Evolutionary conservation across 192 early-diverging fungal genomes (phyloP), one percentile per base, ranked within the genome.

Genomic region (Bifiguratus adelaidae): DNA sequence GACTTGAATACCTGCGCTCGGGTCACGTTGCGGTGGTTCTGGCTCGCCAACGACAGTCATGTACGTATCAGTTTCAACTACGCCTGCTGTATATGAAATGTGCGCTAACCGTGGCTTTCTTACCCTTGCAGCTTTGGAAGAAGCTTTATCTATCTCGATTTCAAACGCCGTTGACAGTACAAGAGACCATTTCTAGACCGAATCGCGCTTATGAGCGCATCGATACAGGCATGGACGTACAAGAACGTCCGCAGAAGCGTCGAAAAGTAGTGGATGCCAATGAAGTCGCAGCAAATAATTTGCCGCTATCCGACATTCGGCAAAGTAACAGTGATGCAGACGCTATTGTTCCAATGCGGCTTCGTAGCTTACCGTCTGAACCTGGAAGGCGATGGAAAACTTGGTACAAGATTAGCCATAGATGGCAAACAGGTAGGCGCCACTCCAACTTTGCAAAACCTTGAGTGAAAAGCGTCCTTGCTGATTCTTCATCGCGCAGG

Each of bases 351-450:
- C n/a, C n/a, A n/a, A n/a, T n/a, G n/a, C n/a, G n/a, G n/a, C n/a
- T n/a, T n/a, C n/a, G n/a, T n/a, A n/a, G n/a, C n/a, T n/a, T n/a
- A n/a, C 32, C n/a, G n/a, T 33, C 32, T 33, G 32, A 9, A n/a
- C 8, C n/a, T 8, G 30, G 42, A 11, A 29, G 41, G 27, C 26
- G 22, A 7, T 74, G 70, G 70, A 63, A 59, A 25, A 43, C 40
- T 20, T 60, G 69, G 44, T 74, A 74, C 34, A 42, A 57, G 16
- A 46, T 74, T 2, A 60, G 60, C 23, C 72, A 74, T 24, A 74
- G 69, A 30, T 74, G 72, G 72, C 41, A 57, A 42, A 52, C 65
- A 35, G 72, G 72, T 56, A 73, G 59, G 30, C 53, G 48, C 45
- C 38, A 30, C n/a, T n/a, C n/a, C n/a, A n/a, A n/a, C n/a, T n/a